A percentile compares a stretch with the other conserved stretches of the same genome.
Conservation (phyloP, 73 alveolate genomes). For the Paramecium primaurelia region DNA sequence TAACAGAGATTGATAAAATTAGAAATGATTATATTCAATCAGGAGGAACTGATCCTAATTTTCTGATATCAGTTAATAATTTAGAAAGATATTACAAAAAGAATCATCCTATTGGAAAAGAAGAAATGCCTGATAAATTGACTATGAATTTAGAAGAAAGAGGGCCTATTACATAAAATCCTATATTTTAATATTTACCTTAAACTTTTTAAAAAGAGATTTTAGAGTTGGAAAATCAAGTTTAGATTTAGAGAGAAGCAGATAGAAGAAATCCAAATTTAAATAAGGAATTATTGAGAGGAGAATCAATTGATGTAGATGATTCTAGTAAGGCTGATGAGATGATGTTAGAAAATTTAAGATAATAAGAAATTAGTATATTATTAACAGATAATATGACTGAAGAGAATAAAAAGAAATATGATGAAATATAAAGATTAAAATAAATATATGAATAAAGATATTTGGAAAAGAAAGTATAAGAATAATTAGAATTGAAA, state of each 20-base stretch:
- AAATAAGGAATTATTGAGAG: neutral
- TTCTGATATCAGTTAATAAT: slow-evolving; percentile 1
- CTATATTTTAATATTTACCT: neutral
- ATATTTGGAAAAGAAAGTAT: slow-evolving; percentile 11
- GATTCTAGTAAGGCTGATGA: slow-evolving; percentile 28
- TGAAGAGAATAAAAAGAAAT: neutral
- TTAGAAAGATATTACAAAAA: slow-evolving; percentile 25
- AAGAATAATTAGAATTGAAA: neutral
- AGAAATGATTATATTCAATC: neutral
- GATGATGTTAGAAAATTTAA: slow-evolving; percentile 23
- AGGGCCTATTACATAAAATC: neutral
- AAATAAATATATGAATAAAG: neutral
- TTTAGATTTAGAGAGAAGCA: slow-evolving; percentile 7
- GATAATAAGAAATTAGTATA: slow-evolving; percentile 4
- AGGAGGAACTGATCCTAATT: slow-evolving; percentile 54
- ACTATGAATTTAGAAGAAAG: slow-evolving; percentile 4
- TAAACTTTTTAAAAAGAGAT: neutral
- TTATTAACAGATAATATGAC: neutral
- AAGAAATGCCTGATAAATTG: neutral
- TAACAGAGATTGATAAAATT: neutral
- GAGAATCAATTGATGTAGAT: neutral
- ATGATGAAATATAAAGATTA: neutral
- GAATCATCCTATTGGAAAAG: neutral
- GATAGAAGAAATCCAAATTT: neutral
- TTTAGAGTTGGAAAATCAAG: neutral